Evolutionary conservation across 495 filamentous ascomycete genomes (phyloP).

Genomic region (Sordaria brevicollis): DNA sequence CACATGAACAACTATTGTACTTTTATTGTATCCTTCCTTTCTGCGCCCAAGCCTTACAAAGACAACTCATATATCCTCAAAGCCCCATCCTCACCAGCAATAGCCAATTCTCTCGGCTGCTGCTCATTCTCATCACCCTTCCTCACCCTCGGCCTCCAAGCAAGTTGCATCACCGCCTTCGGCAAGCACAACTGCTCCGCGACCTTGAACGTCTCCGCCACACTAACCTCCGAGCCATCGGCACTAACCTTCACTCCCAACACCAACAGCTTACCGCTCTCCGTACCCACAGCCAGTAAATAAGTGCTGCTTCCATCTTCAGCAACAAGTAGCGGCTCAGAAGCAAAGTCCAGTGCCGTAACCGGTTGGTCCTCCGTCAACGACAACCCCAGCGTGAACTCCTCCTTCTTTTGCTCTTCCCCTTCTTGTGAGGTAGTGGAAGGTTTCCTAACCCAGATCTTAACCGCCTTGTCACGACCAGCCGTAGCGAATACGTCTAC

Average conservation of each 20-base stretch:
- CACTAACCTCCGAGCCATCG: constrained; percentile 31
- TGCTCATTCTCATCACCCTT: constrained; percentile 6
- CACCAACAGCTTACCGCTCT: constrained; percentile 43
- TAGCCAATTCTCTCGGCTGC: constrained; percentile 48
- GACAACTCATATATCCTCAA: constrained; percentile 58
- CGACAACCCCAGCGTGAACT: constrained; percentile 15
- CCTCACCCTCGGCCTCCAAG: constrained; percentile 54
- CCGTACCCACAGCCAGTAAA: constrained; percentile 58
- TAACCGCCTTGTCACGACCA: constrained; percentile 75
- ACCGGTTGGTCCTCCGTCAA: constrained; percentile 40
- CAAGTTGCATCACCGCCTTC: constrained; percentile 61
- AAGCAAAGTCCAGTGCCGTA: constrained; percentile 66
- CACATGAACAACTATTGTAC: background rate
- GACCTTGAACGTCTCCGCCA: constrained; percentile 34
- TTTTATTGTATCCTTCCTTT: background rate
- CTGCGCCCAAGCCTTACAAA: background rate
- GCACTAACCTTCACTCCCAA: constrained; percentile 22
- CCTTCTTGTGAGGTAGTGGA: background rate
- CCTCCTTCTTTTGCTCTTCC: constrained; percentile 16
- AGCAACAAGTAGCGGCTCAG: constrained; percentile 4
- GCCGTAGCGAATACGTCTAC: constrained; percentile 65
- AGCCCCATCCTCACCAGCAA: constrained; percentile 77
- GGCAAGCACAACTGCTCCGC: constrained; percentile 45
- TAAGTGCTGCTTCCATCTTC: constrained; percentile 26
- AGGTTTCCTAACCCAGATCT: constrained; percentile 51